A percentile compares a stretch with the other conserved stretches of the same genome.
These are phyloP conservation scores for Candida dajiaensis DNA, from an alignment of 805 yeast species.

Conservation along the genomic window DNA sequence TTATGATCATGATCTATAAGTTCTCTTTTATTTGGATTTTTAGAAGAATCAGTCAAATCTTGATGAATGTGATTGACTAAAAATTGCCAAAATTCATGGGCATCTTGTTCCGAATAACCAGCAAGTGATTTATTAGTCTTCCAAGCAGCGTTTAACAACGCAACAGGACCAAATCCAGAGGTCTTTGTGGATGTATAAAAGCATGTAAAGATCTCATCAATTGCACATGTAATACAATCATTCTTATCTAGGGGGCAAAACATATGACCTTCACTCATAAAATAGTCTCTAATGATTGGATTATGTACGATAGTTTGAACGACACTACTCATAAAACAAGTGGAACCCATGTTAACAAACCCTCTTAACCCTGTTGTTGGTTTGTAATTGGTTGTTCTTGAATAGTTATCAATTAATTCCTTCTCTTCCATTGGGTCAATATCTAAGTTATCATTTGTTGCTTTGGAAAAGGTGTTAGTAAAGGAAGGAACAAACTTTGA, in stretches of 20 bases:
- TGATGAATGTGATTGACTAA: constrained; percentile 76
- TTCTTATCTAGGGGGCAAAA: constrained; percentile 39
- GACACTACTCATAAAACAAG: constrained; percentile 95
- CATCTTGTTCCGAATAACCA: constrained; percentile 97
- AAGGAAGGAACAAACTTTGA: neutral
- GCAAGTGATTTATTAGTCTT: constrained; percentile 78
- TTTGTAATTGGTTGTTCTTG: constrained; percentile 32
- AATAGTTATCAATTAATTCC: constrained; percentile 25
- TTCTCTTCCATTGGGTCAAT: constrained; percentile 17
- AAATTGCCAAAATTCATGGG: constrained; percentile 97
- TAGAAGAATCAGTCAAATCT: constrained; percentile 21
- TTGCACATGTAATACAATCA: constrained; percentile 74
- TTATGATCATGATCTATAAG: constrained; percentile 3
- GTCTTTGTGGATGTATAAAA: constrained; percentile 60
- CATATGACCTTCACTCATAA: constrained; percentile 68
- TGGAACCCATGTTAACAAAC: constrained; percentile 89
- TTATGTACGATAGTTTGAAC: constrained; percentile 86
- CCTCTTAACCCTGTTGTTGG: constrained; percentile 83
- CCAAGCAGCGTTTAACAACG: constrained; percentile 82
- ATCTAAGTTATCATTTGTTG: neutral
- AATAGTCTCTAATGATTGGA: constrained; percentile 75
- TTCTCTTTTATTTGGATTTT: constrained; percentile 7
- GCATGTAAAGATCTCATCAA: constrained; percentile 71
- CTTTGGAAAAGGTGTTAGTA: neutral
- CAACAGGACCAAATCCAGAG: constrained; percentile 76